Evolutionary conservation across 257 asterid species (phyloP).

Genomic region (Solanum medicagineum): DNA sequence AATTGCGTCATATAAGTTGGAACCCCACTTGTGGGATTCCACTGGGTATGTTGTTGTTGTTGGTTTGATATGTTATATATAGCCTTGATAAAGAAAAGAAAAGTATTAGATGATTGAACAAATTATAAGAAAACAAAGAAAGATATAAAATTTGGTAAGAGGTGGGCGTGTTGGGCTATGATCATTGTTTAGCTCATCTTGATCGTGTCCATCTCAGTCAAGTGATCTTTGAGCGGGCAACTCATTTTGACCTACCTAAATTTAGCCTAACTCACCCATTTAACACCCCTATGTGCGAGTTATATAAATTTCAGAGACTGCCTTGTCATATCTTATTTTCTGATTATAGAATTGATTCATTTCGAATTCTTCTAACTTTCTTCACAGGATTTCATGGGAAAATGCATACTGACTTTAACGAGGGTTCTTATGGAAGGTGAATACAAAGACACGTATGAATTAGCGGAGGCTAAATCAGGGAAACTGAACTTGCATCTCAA

Average conservation of each 20-base stretch:
- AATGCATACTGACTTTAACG: conserved; percentile 75
- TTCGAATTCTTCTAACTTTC: not conserved
- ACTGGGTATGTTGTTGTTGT: too few species aligned
- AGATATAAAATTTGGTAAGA: too few species aligned
- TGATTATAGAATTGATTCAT: not conserved
- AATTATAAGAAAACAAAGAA: too few species aligned
- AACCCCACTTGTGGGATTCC: not conserved
- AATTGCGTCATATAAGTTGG: not conserved
- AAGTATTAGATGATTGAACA: too few species aligned
- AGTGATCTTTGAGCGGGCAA: not conserved
- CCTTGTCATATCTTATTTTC: not conserved
- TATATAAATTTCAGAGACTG: not conserved
- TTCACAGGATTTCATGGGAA: conserved; percentile 74
- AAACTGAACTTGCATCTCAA: conserved; percentile 59
- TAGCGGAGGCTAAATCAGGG: conserved; percentile 55
- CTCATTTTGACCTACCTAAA: not conserved
- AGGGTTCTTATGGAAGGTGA: conserved; percentile 67
- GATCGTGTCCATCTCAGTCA: not conserved
- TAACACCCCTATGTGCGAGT: not conserved
- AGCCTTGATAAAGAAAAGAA: too few species aligned
- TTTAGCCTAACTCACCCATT: not conserved
- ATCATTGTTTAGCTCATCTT: not conserved
- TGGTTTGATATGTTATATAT: too few species aligned
- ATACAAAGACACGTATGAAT: conserved; percentile 25
- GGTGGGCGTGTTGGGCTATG: too few species aligned